Evolutionary conservation across 345 rosid genomes (phyloP), one percentile per base, ranked within the genome.

Genomic region (Citrus mangshanensis): DNA sequence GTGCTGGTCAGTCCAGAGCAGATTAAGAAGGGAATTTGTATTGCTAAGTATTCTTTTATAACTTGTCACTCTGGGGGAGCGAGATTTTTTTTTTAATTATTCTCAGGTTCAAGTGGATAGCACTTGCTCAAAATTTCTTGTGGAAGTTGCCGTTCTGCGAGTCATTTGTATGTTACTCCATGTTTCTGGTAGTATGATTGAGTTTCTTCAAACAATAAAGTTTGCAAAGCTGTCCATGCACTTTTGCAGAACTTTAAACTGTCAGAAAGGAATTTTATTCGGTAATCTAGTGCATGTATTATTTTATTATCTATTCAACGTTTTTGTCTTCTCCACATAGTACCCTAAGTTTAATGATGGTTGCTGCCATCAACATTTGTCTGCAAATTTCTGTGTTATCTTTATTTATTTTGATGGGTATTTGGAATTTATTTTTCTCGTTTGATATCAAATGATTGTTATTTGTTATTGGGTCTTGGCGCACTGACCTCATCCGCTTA

Each of bases 1-100:
- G 98, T 64, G 97, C 97, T 74, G 98, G 98, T 71, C 98, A 94
- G 80, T 92, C 98, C 59, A 90, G 97, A 88, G 98, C 95, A 25
- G 97, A 92, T 2, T 94, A 79, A 90, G 86, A 76, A 60, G 62
- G 59, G 40, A 13, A 4, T 21, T 35, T n/a, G 12, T 38, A 60
- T 73, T 42, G 49, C 64, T 49, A 64, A 71, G 67, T 83, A 81
- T 80, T 82, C 85, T 80, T 83, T 80, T 7, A 76, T 78, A 61
- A 16, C 74, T 54, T 61, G 46, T 67, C 65, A 32, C 35, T 70
- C 58, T 18, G 67, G 2, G 2, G 67, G 61, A 75, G 80, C 32
- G 49, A 49, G 65, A 75, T 27, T 16, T 55, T 37, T 55, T 35
- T 49, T 49, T 65, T 32, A 73, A 42, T 70, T 73, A 69, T 76